Evolutionary conservation across 1,139 yeast genomes (phyloP).

Genomic region (Sugiyamaella novakii): DNA sequence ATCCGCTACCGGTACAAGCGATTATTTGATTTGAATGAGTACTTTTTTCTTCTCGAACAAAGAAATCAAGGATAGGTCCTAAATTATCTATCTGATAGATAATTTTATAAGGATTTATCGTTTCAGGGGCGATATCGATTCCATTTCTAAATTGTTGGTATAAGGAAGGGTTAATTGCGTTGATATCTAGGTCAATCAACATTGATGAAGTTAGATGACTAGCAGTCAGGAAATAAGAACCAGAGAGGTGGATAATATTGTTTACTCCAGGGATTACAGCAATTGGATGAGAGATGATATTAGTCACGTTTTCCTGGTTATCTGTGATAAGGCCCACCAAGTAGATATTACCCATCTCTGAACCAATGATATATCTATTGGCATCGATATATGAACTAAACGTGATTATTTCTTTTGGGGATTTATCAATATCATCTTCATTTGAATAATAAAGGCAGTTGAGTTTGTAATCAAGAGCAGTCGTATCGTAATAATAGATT

Average conservation of each 20-base stretch:
- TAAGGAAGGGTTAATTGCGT: not conserved
- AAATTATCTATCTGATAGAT: slow-evolving; percentile 16
- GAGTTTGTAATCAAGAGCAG: too few species aligned
- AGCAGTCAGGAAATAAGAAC: slow-evolving; percentile 14
- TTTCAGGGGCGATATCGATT: not conserved
- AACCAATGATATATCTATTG: slow-evolving; percentile 7
- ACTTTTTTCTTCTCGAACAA: slow-evolving; percentile 6
- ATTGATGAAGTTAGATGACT: slow-evolving; percentile 13
- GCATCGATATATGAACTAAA: slow-evolving; percentile 1
- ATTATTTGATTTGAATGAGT: slow-evolving; percentile 4
- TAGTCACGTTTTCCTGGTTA: not conserved
- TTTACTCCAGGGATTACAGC: slow-evolving; percentile 8
- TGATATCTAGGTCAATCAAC: slow-evolving; percentile 10
- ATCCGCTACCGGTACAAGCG: slow-evolving; percentile 15
- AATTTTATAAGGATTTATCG: slow-evolving; percentile 1
- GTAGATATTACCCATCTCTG: slow-evolving; percentile 5
- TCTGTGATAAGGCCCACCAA: not conserved
- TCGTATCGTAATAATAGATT: slow-evolving; percentile 8
- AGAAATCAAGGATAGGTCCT: slow-evolving; percentile 19
- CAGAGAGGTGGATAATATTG: slow-evolving; percentile 13
- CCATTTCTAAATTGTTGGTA: not conserved
- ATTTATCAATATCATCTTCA: not conserved
- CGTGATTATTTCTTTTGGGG: not conserved
- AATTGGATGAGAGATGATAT: not conserved
- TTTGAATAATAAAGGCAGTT: too few species aligned